Percentiles rank a stretch among this genome's conserved stretches.
phyloP scores from a whole-genome alignment of 2,329 filamentous ascomycete species.

The Aspergillus pseudotamarii region DNA sequence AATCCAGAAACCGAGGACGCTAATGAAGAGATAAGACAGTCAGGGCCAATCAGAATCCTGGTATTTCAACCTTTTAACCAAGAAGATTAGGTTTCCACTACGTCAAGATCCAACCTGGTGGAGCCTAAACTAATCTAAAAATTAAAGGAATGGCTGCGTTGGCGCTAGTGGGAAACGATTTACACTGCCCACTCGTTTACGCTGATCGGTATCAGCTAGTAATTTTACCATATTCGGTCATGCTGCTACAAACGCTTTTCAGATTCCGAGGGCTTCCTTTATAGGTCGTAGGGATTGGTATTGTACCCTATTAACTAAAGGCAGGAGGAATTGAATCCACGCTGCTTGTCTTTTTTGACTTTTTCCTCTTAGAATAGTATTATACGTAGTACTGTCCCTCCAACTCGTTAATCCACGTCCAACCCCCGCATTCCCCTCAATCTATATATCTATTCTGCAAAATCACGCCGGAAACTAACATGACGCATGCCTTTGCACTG shows the following conservation, averaged over 20 bases:
- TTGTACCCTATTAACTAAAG: not conserved
- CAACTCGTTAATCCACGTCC: not conserved
- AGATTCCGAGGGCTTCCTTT: not conserved
- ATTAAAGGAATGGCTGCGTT: constrained; percentile 13
- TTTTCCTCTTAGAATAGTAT: not conserved
- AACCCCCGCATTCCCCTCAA: no score
- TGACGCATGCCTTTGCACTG: no score
- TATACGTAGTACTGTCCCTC: not conserved
- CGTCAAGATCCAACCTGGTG: constrained; percentile 38
- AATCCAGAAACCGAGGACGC: constrained; percentile 12
- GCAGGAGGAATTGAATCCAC: not conserved
- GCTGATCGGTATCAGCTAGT: constrained; percentile 12
- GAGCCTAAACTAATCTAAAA: constrained; percentile 20
- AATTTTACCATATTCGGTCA: constrained; percentile 12
- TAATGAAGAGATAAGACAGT: constrained; percentile 33
- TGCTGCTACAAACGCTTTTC: not conserved
- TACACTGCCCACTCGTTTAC: constrained; percentile 1
- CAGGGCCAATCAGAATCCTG: constrained; percentile 32
- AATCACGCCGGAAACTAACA: not conserved
- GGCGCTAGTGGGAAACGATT: constrained; percentile 19
- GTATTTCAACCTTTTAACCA: constrained; percentile 33
- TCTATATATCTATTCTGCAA: not conserved
- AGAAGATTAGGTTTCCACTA: constrained; percentile 40
- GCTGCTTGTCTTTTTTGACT: not conserved
- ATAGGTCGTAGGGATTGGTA: not conserved